Evolutionary conservation across 257 asterid species (phyloP).

Genomic region (Solanum ossicruentum): DNA sequence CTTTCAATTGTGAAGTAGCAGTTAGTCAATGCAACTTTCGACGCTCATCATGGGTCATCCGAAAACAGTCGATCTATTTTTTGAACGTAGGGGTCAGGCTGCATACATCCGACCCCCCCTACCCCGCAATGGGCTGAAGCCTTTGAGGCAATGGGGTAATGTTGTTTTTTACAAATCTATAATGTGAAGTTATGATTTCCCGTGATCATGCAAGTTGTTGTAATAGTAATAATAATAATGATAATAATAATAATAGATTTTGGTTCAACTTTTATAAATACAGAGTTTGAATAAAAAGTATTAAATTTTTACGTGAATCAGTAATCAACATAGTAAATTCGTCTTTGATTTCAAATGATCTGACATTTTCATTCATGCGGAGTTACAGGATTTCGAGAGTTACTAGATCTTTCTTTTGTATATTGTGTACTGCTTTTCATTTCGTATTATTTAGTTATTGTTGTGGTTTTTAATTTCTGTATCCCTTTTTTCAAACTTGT

Average conservation of each 20-base stretch:
- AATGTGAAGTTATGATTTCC: background rate
- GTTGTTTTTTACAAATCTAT: too few species aligned
- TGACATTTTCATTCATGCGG: background rate
- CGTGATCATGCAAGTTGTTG: background rate
- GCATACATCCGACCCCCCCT: too few species aligned
- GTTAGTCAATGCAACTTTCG: too few species aligned
- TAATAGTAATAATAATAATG: background rate
- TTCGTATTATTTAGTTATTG: background rate
- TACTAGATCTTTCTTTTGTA: background rate
- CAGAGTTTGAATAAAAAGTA: fast-evolving
- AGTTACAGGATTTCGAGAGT: background rate
- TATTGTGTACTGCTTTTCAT: background rate
- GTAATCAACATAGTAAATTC: background rate
- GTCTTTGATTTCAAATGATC: background rate
- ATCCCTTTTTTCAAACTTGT: background rate
- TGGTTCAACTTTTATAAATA: background rate
- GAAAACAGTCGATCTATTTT: too few species aligned
- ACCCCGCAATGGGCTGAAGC: too few species aligned
- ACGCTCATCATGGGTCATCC: too few species aligned
- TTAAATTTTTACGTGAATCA: background rate
- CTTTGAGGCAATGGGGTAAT: too few species aligned
- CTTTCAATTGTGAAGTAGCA: too few species aligned
- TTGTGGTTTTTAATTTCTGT: background rate
- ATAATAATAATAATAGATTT: background rate
- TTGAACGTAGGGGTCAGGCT: too few species aligned